Percentiles rank a stretch among this genome's conserved stretches.
Evolutionary conservation across 2,329 filamentous ascomycete genomes (phyloP).

Genomic region (Chalaropsis thielavioides): DNA sequence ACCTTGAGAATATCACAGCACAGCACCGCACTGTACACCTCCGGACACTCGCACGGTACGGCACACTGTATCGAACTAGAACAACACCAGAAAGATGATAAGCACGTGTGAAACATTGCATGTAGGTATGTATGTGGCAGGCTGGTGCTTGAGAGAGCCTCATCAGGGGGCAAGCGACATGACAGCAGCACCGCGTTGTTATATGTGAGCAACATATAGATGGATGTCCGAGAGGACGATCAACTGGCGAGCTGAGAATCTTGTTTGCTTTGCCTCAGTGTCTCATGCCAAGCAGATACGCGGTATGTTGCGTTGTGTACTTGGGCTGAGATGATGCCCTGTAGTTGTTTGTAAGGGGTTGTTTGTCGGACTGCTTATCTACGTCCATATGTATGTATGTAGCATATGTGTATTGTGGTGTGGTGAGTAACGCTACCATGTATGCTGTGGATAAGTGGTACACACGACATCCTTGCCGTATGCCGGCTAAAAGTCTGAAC

Average conservation of each 20-base stretch:
- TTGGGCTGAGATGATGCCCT: neutral
- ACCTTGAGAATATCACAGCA: no score
- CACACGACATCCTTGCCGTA: neutral
- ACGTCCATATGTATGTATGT: no score
- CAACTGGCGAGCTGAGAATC: neutral
- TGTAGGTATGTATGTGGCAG: neutral
- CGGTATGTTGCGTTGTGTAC: neutral
- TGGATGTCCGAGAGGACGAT: neutral
- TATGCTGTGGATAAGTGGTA: neutral
- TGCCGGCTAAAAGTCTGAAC: neutral
- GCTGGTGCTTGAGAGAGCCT: neutral
- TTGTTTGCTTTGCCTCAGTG: neutral
- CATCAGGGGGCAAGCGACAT: neutral
- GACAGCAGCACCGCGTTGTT: neutral
- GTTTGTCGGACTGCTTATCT: neutral
- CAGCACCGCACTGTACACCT: no score
- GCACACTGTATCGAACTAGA: no score
- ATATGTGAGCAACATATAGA: neutral
- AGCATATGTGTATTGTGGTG: no score
- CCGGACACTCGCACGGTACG: no score
- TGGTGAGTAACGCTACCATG: no score
- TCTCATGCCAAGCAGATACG: neutral
- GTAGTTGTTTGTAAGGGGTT: no score
- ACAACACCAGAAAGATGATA: neutral
- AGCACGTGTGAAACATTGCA: neutral